Evolutionary conservation across 371 early-diverging fungal genomes (phyloP).

Genomic region (Mucor plumbeus): DNA sequence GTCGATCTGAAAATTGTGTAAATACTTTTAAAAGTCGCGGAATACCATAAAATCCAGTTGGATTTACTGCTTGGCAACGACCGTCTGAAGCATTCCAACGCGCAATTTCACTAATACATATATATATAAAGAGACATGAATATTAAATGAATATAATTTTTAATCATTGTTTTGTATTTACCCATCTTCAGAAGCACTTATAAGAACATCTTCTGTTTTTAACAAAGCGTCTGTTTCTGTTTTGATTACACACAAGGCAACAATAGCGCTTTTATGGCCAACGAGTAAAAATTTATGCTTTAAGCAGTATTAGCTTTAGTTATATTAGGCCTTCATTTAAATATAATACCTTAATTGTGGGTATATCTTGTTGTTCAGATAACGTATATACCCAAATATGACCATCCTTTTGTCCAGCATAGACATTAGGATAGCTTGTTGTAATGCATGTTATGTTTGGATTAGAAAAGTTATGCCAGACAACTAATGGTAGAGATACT

Average conservation of each 20-base stretch:
- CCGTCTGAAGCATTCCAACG: constrained; percentile 79
- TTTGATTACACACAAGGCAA: constrained; percentile 56
- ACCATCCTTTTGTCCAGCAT: constrained; percentile 65
- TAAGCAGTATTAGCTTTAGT: not conserved
- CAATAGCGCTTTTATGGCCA: constrained; percentile 64
- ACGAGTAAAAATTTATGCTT: constrained; percentile 59
- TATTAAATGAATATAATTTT: not conserved
- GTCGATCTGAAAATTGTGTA: constrained; percentile 39
- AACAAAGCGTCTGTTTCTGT: constrained; percentile 56
- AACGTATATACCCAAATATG: constrained; percentile 60
- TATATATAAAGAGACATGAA: not conserved
- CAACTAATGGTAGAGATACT: constrained; percentile 46
- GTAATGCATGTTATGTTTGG: constrained; percentile 45
- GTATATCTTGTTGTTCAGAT: constrained; percentile 1
- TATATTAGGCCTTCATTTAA: not conserved
- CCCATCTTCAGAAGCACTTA: constrained; percentile 75
- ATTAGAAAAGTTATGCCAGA: constrained; percentile 52
- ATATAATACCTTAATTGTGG: not conserved
- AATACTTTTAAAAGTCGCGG: constrained; percentile 57
- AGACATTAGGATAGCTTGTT: constrained; percentile 45
- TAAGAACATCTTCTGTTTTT: constrained; percentile 58
- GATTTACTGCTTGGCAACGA: constrained; percentile 67
- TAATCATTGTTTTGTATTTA: constrained; percentile 23
- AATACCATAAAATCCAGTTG: constrained; percentile 62
- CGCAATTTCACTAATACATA: constrained; percentile 59